Percentiles rank a stretch among this genome's conserved stretches.
These are phyloP conservation scores for Crotalaria pallida DNA, from an alignment of 306 rosid species.

Conservation along the genomic window DNA sequence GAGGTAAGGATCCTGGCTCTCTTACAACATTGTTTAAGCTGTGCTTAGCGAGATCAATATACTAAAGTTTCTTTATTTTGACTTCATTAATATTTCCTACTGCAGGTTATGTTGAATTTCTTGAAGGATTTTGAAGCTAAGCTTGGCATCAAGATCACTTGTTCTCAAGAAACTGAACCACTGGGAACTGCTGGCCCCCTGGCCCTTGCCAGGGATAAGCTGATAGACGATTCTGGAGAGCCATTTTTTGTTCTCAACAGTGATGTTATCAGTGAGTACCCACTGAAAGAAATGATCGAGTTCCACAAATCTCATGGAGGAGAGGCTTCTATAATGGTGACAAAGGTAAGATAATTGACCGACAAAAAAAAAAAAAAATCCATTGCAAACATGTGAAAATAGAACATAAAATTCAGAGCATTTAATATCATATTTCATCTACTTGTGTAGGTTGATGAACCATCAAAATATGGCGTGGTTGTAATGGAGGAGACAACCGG, in stretches of 20 bases:
- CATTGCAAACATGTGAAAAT: neutral
- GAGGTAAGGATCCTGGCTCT: conserved; percentile 48
- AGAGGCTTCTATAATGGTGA: conserved; percentile 98
- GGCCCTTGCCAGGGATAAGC: conserved; percentile 98
- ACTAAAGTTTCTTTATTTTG: conserved; percentile 14
- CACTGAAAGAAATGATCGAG: conserved; percentile 81
- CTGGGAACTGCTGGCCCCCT: conserved; percentile 98
- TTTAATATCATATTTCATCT: conserved; percentile 23
- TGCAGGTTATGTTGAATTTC: conserved; percentile 93
- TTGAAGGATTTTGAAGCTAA: conserved; percentile 89
- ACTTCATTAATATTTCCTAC: conserved; percentile 14
- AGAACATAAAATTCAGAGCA: neutral
- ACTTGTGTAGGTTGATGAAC: conserved; percentile 84
- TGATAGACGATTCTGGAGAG: conserved; percentile 70
- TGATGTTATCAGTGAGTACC: conserved; percentile 96
- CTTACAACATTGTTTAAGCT: conserved; percentile 6
- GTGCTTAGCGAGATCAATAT: conserved; percentile 5
- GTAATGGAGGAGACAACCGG: conserved; percentile 87
- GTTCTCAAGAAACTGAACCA: conserved; percentile 99
- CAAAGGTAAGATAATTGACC: conserved; percentile 59
- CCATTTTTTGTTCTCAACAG: conserved; percentile 99
- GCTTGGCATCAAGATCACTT: conserved; percentile 89
- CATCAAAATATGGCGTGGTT: conserved; percentile 97
- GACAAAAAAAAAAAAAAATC: neutral
- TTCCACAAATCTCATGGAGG: conserved; percentile 94